Evolutionary conservation across 169 alveolate genomes (phyloP).

Genomic region (Babesia gibsoni): DNA sequence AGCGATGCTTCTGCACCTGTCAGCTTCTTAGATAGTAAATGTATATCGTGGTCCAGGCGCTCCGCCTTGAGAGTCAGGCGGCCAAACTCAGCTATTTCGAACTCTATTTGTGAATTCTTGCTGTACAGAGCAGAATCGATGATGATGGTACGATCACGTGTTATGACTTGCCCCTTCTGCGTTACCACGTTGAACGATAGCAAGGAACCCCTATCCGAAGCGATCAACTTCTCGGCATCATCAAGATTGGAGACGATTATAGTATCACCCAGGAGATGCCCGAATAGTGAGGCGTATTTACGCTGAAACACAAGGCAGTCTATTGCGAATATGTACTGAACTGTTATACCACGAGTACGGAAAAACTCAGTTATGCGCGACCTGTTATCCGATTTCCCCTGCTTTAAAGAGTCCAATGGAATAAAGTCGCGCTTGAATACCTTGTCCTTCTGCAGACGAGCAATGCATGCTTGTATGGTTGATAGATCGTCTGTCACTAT

Average conservation of each 20-base stretch:
- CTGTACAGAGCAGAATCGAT: constrained; percentile 24
- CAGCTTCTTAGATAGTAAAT: not conserved
- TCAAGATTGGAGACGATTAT: constrained; percentile 42
- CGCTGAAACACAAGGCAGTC: constrained; percentile 41
- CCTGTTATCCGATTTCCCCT: constrained; percentile 43
- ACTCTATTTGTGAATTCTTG: constrained; percentile 48
- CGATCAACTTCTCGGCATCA: constrained; percentile 43
- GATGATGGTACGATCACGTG: constrained; percentile 52
- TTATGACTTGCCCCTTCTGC: constrained; percentile 56
- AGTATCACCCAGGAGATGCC: constrained; percentile 56
- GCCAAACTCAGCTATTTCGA: constrained; percentile 45
- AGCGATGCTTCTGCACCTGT: not conserved
- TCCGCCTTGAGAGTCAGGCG: constrained; percentile 9
- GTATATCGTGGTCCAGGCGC: constrained; percentile 50
- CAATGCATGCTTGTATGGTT: constrained; percentile 55
- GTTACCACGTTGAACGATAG: constrained; percentile 42
- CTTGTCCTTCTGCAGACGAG: constrained; percentile 49
- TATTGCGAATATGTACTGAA: constrained; percentile 40
- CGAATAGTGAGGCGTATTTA: constrained; percentile 28
- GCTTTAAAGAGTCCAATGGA: constrained; percentile 58
- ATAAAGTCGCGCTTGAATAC: constrained; percentile 65
- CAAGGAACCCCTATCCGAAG: not conserved
- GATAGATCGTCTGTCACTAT: constrained; percentile 57
- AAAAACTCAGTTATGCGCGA: constrained; percentile 4
- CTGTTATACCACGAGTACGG: not conserved